Percentiles rank a stretch among this genome's conserved stretches.
Evolutionary conservation across 805 yeast species (phyloP).

Genomic region (Kuraishia capsulata): DNA sequence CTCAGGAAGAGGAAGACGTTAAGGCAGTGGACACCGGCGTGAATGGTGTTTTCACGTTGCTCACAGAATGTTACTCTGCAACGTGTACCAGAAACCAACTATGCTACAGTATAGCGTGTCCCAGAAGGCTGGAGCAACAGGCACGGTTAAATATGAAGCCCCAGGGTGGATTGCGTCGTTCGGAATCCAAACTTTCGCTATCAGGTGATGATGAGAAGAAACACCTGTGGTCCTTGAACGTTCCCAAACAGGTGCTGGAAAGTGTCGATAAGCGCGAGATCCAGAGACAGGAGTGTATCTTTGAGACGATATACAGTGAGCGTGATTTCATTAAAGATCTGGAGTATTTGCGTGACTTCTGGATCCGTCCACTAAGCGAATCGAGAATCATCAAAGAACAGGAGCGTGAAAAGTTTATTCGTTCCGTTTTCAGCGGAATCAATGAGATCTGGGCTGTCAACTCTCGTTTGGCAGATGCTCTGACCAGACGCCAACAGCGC

Average conservation of each 20-base stretch:
- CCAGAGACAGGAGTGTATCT: slow-evolving; percentile 90
- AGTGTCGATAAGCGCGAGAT: slow-evolving; percentile 75
- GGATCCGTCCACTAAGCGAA: slow-evolving; percentile 85
- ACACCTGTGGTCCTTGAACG: slow-evolving; percentile 90
- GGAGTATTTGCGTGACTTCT: slow-evolving; percentile 87
- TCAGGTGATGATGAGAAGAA: slow-evolving; percentile 74
- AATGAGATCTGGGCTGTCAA: slow-evolving; percentile 81
- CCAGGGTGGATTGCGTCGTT: slow-evolving; percentile 73
- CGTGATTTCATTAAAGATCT: slow-evolving; percentile 91
- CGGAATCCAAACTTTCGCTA: slow-evolving; percentile 59
- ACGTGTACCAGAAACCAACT: slow-evolving; percentile 84
- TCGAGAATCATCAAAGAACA: slow-evolving; percentile 81
- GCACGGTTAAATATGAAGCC: slow-evolving; percentile 85
- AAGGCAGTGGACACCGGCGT: slow-evolving; percentile 24
- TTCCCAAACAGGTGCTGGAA: slow-evolving; percentile 70
- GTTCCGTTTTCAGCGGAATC: slow-evolving; percentile 87
- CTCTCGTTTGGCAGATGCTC: slow-evolving; percentile 77
- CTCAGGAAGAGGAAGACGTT: background rate
- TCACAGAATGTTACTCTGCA: slow-evolving; percentile 94
- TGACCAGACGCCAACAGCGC: slow-evolving; percentile 78
- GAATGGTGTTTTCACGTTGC: slow-evolving; percentile 86
- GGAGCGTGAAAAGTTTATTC: slow-evolving; percentile 83
- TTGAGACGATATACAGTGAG: slow-evolving; percentile 89
- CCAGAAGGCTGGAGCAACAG: slow-evolving; percentile 91
- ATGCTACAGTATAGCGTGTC: slow-evolving; percentile 95